Evolutionary conservation across 2,329 filamentous ascomycete genomes (phyloP).

Genomic region (Huntiella savannae): DNA sequence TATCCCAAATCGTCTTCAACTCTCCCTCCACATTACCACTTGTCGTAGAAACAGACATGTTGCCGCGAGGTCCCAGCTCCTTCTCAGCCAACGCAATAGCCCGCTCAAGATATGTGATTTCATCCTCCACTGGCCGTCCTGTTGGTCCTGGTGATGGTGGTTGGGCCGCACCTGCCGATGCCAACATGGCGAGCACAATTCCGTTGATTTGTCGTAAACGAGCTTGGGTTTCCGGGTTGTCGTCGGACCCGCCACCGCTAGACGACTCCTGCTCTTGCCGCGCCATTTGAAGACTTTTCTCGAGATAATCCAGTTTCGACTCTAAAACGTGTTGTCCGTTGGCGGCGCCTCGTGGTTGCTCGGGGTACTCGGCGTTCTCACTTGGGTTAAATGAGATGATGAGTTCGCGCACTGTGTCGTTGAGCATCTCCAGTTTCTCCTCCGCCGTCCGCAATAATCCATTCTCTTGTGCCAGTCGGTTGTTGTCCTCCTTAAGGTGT

Average conservation of each 20-base stretch:
- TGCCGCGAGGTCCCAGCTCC: slow-evolving; percentile 8
- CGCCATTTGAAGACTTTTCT: slow-evolving; percentile 43
- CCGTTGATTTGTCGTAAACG: slow-evolving; percentile 44
- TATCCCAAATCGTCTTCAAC: slow-evolving; percentile 37
- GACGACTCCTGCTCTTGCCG: slow-evolving; percentile 34
- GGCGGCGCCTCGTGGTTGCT: slow-evolving; percentile 14
- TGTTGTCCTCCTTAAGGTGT: slow-evolving; percentile 27
- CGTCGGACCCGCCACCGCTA: background rate
- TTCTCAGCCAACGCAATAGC: slow-evolving; percentile 17
- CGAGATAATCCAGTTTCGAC: slow-evolving; percentile 51
- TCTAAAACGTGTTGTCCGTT: slow-evolving; percentile 27
- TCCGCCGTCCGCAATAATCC: slow-evolving; percentile 42
- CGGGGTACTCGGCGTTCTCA: slow-evolving; percentile 27
- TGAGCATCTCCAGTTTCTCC: slow-evolving; percentile 47
- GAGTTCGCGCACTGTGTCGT: slow-evolving; percentile 44
- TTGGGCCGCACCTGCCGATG: slow-evolving; percentile 27
- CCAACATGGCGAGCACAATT: slow-evolving; percentile 41
- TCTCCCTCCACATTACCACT: slow-evolving; percentile 38
- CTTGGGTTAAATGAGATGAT: slow-evolving; percentile 44
- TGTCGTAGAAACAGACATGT: slow-evolving; percentile 15
- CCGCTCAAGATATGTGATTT: slow-evolving; percentile 48
- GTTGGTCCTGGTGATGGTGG: slow-evolving; percentile 38
- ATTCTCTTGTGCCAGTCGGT: slow-evolving; percentile 22
- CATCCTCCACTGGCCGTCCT: slow-evolving; percentile 41
- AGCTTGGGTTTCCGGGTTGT: slow-evolving; percentile 26